These are phyloP conservation scores for Aspergillus luchuensis DNA, from an alignment of 2,329 filamentous ascomycete genomes.

Conservation along the genomic window DNA sequence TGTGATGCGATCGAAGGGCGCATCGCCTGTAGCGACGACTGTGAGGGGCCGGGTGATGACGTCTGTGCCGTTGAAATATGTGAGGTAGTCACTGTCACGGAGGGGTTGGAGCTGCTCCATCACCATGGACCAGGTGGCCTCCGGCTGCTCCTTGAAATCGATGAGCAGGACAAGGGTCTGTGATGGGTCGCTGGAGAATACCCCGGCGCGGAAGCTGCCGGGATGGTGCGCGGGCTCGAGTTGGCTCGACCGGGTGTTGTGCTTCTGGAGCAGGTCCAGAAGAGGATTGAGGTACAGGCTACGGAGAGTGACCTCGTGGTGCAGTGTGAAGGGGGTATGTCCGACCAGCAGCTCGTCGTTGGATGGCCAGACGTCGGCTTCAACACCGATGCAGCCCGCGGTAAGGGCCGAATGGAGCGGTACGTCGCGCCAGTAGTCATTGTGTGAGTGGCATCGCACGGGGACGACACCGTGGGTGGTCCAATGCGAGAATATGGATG, in stretches of 20 bases:
- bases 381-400: slow-evolving; percentile 64
- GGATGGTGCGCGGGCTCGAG: slow-evolving; percentile 1
- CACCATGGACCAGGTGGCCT: slow-evolving; percentile 30
- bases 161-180: slow-evolving; percentile 65
- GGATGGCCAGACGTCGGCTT: slow-evolving; percentile 70
- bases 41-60: slow-evolving; percentile 46
- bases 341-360: slow-evolving; percentile 63
- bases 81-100: slow-evolving; percentile 47
- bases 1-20: slow-evolving; percentile 43
- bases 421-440: slow-evolving; percentile 68
- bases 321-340: slow-evolving; percentile 60
- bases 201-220: slow-evolving; percentile 44
- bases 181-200: slow-evolving; percentile 57
- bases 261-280: slow-evolving; percentile 57
- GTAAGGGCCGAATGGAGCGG: slow-evolving; percentile 65
- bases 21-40: slow-evolving; percentile 52
- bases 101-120: slow-evolving; percentile 43
- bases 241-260: slow-evolving; percentile 46
- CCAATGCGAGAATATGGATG: slow-evolving; percentile 14
- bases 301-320: slow-evolving; percentile 59
- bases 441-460: slow-evolving; percentile 66
- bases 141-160: slow-evolving; percentile 66
- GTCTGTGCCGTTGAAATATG: slow-evolving; percentile 45
- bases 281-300: slow-evolving; percentile 68
- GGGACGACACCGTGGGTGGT: slow-evolving; percentile 48